Percentiles rank a stretch among this genome's conserved stretches.
phyloP scores from a whole-genome alignment of 2,329 filamentous ascomycete genomes.

The Penicillium corylophilum region DNA sequence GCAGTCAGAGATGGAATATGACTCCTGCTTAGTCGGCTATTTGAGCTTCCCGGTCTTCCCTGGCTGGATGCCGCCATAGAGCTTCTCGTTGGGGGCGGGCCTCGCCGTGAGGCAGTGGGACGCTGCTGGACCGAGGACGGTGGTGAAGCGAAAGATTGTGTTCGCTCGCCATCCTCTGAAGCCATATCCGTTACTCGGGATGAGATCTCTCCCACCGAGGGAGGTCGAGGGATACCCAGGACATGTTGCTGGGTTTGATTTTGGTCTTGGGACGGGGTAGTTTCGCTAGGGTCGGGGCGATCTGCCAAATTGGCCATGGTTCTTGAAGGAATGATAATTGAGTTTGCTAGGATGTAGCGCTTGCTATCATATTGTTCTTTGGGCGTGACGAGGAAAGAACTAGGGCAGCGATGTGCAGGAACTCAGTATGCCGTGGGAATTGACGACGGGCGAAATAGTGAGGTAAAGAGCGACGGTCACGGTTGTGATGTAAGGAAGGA shows the following conservation, averaged over 20 bases:
- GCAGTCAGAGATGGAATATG: conserved; percentile 88
- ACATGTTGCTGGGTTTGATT: conserved; percentile 43
- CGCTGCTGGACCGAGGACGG: conserved; percentile 56
- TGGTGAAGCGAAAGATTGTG: conserved; percentile 42
- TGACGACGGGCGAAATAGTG: neutral
- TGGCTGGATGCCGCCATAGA: conserved; percentile 46
- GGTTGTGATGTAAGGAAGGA: conserved; percentile 10
- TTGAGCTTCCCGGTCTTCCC: conserved; percentile 54
- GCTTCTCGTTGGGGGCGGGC: conserved; percentile 41
- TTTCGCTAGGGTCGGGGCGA: conserved; percentile 43
- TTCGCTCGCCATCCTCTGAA: conserved; percentile 53
- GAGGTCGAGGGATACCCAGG: conserved; percentile 54
- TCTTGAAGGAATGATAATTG: conserved; percentile 4
- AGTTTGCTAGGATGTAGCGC: conserved; percentile 11
- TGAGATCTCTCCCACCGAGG: conserved; percentile 55
- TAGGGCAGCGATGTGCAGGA: conserved; percentile 1
- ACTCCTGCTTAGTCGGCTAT: conserved; percentile 71
- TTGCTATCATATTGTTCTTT: conserved; percentile 24
- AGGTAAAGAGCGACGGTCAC: conserved; percentile 14
- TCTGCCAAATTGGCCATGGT: conserved; percentile 26
- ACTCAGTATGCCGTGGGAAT: neutral
- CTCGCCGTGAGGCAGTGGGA: conserved; percentile 58
- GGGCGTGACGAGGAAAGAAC: conserved; percentile 5
- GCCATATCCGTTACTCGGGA: conserved; percentile 67
- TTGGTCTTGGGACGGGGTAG: conserved; percentile 35